Evolutionary conservation across 1,139 yeast genomes (phyloP).

Genomic region (Debaryomyces sp.): DNA sequence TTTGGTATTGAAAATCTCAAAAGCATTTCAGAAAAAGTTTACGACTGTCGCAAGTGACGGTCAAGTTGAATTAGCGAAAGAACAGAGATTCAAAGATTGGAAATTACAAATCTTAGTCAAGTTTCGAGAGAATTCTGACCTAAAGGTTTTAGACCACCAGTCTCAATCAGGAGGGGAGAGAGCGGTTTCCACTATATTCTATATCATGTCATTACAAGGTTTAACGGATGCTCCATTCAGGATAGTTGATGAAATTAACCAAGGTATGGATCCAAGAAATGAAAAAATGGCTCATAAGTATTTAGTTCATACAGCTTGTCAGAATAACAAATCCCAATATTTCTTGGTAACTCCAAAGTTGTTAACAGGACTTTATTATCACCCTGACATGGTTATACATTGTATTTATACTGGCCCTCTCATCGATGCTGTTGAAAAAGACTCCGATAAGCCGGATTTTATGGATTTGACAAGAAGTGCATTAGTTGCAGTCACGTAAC

Average conservation of each 20-base stretch:
- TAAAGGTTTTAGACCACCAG: conserved; percentile 75
- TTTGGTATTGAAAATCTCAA: conserved; percentile 57
- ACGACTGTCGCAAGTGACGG: conserved; percentile 84
- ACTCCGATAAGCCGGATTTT: conserved; percentile 25
- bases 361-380: conserved; percentile 76
- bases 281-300: conserved; percentile 86
- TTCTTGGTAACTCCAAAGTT: conserved; percentile 93
- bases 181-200: conserved; percentile 91
- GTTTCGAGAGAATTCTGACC: conserved; percentile 74
- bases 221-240: conserved; percentile 88
- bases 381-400: conserved; percentile 81
- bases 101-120: conserved; percentile 80
- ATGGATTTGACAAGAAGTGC: conserved; percentile 30
- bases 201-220: conserved; percentile 90
- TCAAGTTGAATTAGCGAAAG: conserved; percentile 61
- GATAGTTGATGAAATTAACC: conserved; percentile 97
- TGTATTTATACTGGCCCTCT: conserved; percentile 77
- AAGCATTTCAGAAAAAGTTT: conserved; percentile 67
- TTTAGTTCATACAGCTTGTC: conserved; percentile 85
- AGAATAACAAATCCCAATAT: conserved; percentile 66
- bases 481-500: conserved; percentile 4
- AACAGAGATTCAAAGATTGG: conserved; percentile 72
- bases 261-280: conserved; percentile 96
- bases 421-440: conserved; percentile 27
- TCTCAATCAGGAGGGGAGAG: conserved; percentile 98